Conservation (phyloP, 495 filamentous ascomycete species). For the Penicillium goetzii region DNA sequence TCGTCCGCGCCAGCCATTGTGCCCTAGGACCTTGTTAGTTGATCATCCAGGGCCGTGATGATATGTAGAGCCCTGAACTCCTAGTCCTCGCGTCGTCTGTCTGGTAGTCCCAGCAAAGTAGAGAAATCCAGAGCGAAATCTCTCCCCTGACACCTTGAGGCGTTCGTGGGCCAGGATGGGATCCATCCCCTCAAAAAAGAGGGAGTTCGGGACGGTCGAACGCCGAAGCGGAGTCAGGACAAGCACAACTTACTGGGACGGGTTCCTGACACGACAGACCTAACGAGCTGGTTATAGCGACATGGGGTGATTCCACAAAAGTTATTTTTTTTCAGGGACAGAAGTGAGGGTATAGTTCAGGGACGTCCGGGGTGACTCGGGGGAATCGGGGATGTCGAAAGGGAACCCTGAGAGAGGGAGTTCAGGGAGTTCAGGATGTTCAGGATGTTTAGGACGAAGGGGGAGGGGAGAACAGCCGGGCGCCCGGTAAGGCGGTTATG, state of each 20-base stretch:
- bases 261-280: constrained; percentile 48
- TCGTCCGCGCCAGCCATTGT: constrained; percentile 63
- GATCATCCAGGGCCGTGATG: constrained; percentile 4
- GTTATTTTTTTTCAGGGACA: constrained; percentile 8
- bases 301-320: constrained; percentile 40
- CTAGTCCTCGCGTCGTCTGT: background rate
- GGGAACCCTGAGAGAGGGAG: constrained; percentile 18
- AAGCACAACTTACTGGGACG: constrained; percentile 37
- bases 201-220: constrained; percentile 15
- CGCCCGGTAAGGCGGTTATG: constrained; percentile 26
- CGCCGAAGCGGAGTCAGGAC: constrained; percentile 6
- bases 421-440: background rate
- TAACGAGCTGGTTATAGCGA: constrained; percentile 41
- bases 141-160: constrained; percentile 5
- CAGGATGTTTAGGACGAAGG: constrained; percentile 21
- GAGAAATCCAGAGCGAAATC: background rate
- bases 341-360: constrained; percentile 6
- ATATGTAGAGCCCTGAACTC: constrained; percentile 4
- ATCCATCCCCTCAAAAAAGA: background rate
- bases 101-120: background rate
- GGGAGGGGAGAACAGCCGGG: constrained; percentile 23
- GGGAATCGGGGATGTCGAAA: constrained; percentile 21
- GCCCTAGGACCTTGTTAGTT: constrained; percentile 39
- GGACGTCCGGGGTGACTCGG: constrained; percentile 25
- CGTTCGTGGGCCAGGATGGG: background rate